phyloP scores from a whole-genome alignment of 106 monocot species.

The Phalaenopsis equestris region DNA sequence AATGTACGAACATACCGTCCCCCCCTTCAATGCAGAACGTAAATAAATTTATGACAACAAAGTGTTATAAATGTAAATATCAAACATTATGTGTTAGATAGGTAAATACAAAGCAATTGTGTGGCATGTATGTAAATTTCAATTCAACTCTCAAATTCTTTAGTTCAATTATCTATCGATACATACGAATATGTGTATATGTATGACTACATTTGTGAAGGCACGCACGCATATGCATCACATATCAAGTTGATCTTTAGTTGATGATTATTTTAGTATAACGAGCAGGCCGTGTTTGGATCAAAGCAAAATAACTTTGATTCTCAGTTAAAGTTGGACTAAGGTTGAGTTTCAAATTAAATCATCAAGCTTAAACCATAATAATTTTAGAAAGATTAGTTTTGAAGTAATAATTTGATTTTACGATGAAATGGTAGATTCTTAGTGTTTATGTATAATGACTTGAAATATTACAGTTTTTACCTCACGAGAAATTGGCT shows the following conservation, averaged over 20 bases:
- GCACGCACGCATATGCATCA: background rate
- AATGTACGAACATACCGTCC: too few relatives aligned
- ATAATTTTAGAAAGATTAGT: background rate
- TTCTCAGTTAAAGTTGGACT: background rate
- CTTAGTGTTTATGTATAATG: background rate
- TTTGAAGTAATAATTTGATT: background rate
- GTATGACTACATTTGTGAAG: background rate
- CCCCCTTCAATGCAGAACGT: too few relatives aligned
- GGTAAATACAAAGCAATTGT: too few relatives aligned
- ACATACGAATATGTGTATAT: too few relatives aligned
- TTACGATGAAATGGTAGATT: background rate
- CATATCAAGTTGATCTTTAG: background rate
- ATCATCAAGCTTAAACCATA: background rate
- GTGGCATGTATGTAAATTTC: too few relatives aligned
- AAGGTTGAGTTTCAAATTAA: background rate
- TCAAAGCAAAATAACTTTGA: background rate
- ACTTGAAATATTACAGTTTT: background rate
- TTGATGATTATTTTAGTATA: background rate
- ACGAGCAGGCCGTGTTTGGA: too few relatives aligned
- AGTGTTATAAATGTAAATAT: too few relatives aligned
- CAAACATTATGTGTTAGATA: too few relatives aligned
- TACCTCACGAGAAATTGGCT: slow-evolving; percentile 74
- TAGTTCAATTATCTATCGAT: too few relatives aligned
- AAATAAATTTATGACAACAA: too few relatives aligned
- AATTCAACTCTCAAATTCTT: too few relatives aligned